These are phyloP conservation scores for Colletotrichum navitas DNA, from an alignment of 2,329 filamentous ascomycete species.

Conservation along the genomic window DNA sequence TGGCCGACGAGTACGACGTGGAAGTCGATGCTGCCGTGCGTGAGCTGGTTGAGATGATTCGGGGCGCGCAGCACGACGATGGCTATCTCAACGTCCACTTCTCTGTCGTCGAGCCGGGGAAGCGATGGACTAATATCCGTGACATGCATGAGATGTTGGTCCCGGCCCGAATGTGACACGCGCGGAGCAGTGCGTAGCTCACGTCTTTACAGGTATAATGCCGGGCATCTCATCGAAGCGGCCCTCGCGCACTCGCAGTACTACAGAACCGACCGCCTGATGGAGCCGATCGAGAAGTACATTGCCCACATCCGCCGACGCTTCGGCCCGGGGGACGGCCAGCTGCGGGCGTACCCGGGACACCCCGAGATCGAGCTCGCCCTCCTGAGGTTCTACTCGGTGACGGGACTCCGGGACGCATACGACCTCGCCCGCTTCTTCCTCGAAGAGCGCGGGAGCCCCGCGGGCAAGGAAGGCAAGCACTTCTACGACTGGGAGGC, in stretches of 20 bases:
- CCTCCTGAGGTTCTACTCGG: constrained; percentile 53
- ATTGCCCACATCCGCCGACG: constrained; percentile 63
- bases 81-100: constrained; percentile 75
- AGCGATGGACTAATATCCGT: constrained; percentile 68
- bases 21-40: constrained; percentile 64
- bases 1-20: constrained; percentile 56
- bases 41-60: constrained; percentile 70
- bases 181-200: not conserved
- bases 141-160: constrained; percentile 72
- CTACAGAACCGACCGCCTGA: constrained; percentile 63
- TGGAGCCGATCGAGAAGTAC: constrained; percentile 67
- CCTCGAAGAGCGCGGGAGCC: constrained; percentile 66
- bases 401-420: constrained; percentile 50
- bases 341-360: constrained; percentile 71
- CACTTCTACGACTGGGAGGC: constrained; percentile 69
- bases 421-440: constrained; percentile 68
- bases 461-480: constrained; percentile 59
- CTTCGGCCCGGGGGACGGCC: constrained; percentile 63
- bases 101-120: constrained; percentile 67
- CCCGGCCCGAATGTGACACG: not conserved
- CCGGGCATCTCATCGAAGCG: constrained; percentile 72
- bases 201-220: constrained; percentile 62
- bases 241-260: constrained; percentile 67
- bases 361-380: constrained; percentile 68
- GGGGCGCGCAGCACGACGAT: constrained; percentile 67